A percentile compares a stretch with the other conserved stretches of the same genome.
phyloP scores from a whole-genome alignment of 2,329 filamentous ascomycete species.

The Pseudocercospora cruenta region DNA sequence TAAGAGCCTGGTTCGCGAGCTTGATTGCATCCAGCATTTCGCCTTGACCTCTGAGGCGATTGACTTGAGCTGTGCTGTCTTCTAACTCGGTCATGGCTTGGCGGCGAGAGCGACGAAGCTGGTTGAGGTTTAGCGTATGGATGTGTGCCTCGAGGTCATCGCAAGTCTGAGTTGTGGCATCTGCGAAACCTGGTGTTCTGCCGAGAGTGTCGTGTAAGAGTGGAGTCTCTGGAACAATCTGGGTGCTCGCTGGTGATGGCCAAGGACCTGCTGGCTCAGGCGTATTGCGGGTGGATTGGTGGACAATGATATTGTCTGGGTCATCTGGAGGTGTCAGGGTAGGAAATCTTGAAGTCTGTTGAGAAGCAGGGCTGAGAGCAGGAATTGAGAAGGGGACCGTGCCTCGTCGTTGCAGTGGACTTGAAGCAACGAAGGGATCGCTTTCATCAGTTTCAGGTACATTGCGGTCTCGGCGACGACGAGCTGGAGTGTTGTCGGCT shows the following conservation, averaged over 20 bases:
- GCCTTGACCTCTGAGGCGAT: not conserved
- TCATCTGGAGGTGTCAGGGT: not conserved
- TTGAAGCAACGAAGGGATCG: not conserved
- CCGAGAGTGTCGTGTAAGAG: not conserved
- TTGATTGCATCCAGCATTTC: not conserved
- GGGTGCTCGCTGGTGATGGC: conserved; percentile 15
- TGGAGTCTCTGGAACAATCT: conserved; percentile 12
- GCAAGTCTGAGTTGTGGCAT: not conserved
- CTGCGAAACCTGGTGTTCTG: not conserved
- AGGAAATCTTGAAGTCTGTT: not conserved
- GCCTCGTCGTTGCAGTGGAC: not conserved
- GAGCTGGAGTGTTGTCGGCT: not conserved
- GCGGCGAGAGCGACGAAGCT: conserved; percentile 10
- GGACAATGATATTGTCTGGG: not conserved
- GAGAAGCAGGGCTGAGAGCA: not conserved
- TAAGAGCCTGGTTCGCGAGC: not conserved
- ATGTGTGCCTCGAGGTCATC: not conserved
- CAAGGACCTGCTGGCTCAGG: not conserved
- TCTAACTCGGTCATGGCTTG: conserved; percentile 7
- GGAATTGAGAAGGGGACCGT: not conserved
- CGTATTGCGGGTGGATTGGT: not conserved
- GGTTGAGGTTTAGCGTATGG: not conserved
- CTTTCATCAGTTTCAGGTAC: not conserved
- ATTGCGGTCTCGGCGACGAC: not conserved
- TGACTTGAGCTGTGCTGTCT: conserved; percentile 10